Evolutionary conservation across 148 eudicot genomes (phyloP).

Genomic region (Rhododendron ferrugineum): DNA sequence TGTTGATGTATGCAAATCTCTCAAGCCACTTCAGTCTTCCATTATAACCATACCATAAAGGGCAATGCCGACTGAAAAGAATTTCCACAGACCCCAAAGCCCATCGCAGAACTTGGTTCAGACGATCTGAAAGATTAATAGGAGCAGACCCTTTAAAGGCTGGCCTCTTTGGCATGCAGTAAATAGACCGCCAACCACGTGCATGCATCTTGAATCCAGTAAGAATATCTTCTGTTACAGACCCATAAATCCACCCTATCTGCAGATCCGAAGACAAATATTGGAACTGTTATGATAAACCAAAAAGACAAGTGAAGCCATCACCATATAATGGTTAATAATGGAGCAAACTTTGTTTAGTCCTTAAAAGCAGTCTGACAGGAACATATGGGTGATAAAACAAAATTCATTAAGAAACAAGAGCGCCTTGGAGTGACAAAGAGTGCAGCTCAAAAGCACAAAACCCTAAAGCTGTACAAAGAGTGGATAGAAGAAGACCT

Average conservation of each 20-base stretch:
- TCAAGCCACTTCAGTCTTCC: conserved; percentile 76
- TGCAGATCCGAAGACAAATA: conserved; percentile 22
- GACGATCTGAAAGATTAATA: conserved; percentile 80
- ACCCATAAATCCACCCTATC: conserved; percentile 93
- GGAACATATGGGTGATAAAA: background rate
- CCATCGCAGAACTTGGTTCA: conserved; percentile 90
- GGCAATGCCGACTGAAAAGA: conserved; percentile 75
- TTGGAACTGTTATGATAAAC: background rate
- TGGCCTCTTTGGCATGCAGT: conserved; percentile 74
- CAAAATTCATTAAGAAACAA: background rate
- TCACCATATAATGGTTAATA: background rate
- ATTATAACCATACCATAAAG: conserved; percentile 70
- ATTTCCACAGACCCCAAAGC: conserved; percentile 86
- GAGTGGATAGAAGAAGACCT: background rate
- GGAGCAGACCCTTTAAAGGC: conserved; percentile 95
- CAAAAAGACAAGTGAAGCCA: background rate
- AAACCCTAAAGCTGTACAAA: background rate
- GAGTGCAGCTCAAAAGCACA: background rate
- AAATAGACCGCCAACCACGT: conserved; percentile 85
- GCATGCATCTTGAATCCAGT: conserved; percentile 92
- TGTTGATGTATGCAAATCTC: conserved; percentile 67
- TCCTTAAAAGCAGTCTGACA: background rate
- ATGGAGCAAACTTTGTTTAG: background rate
- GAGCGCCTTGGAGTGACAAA: background rate
- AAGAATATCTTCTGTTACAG: conserved; percentile 90